Evolutionary conservation across 2,329 filamentous ascomycete genomes (phyloP), one percentile per base, ranked within the genome.

Genomic region (Arthrobotrys musiformis): DNA sequence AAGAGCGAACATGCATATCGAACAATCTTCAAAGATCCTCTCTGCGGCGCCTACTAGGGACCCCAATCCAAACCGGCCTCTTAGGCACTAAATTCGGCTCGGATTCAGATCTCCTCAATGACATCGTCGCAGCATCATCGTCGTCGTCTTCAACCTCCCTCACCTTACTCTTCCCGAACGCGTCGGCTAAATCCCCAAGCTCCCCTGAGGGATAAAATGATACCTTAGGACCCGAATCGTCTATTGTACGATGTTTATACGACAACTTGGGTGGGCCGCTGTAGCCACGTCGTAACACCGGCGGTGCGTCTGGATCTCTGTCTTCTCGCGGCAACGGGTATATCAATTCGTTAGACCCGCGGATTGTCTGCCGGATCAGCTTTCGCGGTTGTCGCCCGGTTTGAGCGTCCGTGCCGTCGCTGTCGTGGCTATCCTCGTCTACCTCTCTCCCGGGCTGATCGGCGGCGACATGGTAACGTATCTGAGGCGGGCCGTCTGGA

Each of bases 21-120:
- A n/a, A n/a, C n/a, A n/a, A n/a, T n/a, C 28, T 9, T 58, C 33
- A 58, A 22, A 26, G 13, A 26, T 58, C 54, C 15, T 58, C 37
- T 35, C 58, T 72, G 35, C 58, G 58, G 28, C 48, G 40, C 28
- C 68, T 56, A 19, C 58, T 72, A 15, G 67, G 67, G 24, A 72
- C 68, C n/a, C 58, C 68, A 30, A 72, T 64, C 68, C 68, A 64
- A 17, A 64, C 24, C 26, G 35, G 28, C 58, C 40, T 26, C 48
- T 72, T 72, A 50, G 33, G 66, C 22, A 22, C 19, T 8, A 30
- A 46, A 42, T 42, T 62, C 66, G 54, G n/a, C 15, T 61, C 42
- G 17, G 33, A 46, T 26, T n/a, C 15, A 13, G 58, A 44, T 11
- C 15, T 30, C 19, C 30, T 24, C 46, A 56, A 42, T 26, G 30